Conservation (phyloP, 2,329 filamentous ascomycete species). For the Tetracladium maxilliforme region DNA sequence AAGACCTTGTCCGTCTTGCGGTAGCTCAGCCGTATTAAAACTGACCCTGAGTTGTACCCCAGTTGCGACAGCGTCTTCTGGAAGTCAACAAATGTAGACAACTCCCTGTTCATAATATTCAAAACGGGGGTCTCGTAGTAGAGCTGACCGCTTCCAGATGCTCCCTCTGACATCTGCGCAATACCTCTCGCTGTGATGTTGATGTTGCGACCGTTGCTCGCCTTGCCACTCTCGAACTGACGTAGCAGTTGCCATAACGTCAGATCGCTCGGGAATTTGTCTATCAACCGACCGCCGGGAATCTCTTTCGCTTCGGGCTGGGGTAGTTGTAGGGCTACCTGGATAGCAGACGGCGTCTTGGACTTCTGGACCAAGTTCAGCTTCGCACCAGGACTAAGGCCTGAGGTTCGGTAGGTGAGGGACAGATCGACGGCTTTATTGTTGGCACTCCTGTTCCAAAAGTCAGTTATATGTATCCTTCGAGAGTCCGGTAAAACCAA, state of each 20-base stretch:
- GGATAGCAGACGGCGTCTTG: conserved; percentile 71
- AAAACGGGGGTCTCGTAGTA: conserved; percentile 81
- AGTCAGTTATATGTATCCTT: conserved; percentile 1
- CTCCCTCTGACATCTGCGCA: conserved; percentile 41
- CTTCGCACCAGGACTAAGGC: conserved; percentile 73
- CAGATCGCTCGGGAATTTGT: conserved; percentile 80
- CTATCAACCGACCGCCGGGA: conserved; percentile 53
- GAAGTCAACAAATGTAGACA: conserved; percentile 64
- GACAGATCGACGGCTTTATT: conserved; percentile 80
- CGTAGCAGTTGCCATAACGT: conserved; percentile 82
- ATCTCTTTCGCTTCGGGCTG: conserved; percentile 49
- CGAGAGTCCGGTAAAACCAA: conserved; percentile 26
- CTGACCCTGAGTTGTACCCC: conserved; percentile 73
- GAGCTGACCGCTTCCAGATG: conserved; percentile 51
- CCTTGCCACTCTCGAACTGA: conserved; percentile 69
- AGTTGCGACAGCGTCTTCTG: conserved; percentile 82
- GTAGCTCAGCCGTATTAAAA: conserved; percentile 66
- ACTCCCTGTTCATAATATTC: conserved; percentile 67
- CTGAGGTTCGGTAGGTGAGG: conserved; percentile 67
- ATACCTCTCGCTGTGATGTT: conserved; percentile 78
- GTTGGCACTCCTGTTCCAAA: conserved; percentile 43
- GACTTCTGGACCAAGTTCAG: conserved; percentile 83
- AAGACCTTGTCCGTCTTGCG: conserved; percentile 62
- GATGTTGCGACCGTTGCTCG: conserved; percentile 41
- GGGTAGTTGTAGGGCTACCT: conserved; percentile 77